Evolutionary conservation across 1,139 yeast species (phyloP), one percentile per base, ranked within the genome.

Genomic region (Lodderomyces oxycetoniae): DNA sequence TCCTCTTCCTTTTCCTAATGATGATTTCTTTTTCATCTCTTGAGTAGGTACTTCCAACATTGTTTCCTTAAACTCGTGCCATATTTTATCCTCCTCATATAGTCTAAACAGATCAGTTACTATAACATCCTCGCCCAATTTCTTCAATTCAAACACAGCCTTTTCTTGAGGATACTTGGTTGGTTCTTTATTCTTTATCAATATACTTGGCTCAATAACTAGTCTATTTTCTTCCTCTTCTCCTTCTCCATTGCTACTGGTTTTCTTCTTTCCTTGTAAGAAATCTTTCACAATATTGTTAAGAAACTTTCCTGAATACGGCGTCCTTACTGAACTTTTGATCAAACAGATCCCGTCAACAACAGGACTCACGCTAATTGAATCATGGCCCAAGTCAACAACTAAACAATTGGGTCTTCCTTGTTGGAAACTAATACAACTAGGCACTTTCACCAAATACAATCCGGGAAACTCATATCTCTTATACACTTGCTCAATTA

Each of bases 321-420:
- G 76, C 3, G 86, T 81, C 43, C 80, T 74, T 61, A 75, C 68
- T 4, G 85, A 76, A 43, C 81, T 84, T 53, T 74, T 83, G 46
- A 82, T 69, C 39, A 91, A 66, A 30, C 93, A 85, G 53, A 91
- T 74, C 3, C 98, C 98, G 59, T 91, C 99, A 35, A 89, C 76
- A 3, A 91, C 93, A 0, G 99, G 97, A 1, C 96, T 84, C 2
- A 84, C 95, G 36, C 91, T 78, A 11, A 80, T 71, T 2, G 83
- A 65, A 46, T 84, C 89, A 50, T 88, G 94, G 2, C 99, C 98
- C 28, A 89, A 63, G 57, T 93, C 97, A 27, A 93, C 95, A 22
- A 93, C 93, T 35, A 91, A 65, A 51, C 96, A 94, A 46, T 85
- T 87, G 28, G 96, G 91, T 54, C 96, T 75, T 3, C 97, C 97